These are phyloP conservation scores for Thraustotheca clavata DNA, from an alignment of 352 stramenopile species.

Conservation along the genomic window DNA sequence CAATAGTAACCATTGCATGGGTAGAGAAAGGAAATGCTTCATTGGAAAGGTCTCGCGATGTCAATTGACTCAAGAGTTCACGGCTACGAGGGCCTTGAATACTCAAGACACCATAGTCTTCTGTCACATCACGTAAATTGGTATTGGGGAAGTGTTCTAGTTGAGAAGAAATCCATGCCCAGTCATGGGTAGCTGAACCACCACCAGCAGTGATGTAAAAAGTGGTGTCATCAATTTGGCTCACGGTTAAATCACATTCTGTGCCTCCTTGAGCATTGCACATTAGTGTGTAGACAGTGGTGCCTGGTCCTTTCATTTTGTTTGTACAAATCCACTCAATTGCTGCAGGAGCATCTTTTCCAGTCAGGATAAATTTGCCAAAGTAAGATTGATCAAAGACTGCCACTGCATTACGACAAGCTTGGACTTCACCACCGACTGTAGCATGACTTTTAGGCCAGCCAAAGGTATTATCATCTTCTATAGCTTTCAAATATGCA, in stretches of 20 bases:
- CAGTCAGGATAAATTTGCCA: slow-evolving; percentile 27
- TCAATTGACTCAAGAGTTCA: slow-evolving; percentile 38
- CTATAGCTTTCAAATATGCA: slow-evolving; percentile 22
- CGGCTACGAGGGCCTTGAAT: slow-evolving; percentile 46
- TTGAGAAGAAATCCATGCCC: slow-evolving; percentile 23
- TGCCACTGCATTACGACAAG: slow-evolving; percentile 22
- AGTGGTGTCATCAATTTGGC: slow-evolving; percentile 20
- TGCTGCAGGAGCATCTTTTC: slow-evolving; percentile 19
- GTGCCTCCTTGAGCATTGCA: slow-evolving; percentile 26
- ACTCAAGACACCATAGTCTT: slow-evolving; percentile 42
- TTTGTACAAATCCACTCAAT: slow-evolving; percentile 26
- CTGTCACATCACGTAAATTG: slow-evolving; percentile 37
- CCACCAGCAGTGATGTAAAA: slow-evolving; percentile 29
- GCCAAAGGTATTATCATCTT: slow-evolving; percentile 27
- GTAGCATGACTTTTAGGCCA: slow-evolving; percentile 16
- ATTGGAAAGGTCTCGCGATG: slow-evolving; percentile 27
- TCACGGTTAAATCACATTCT: slow-evolving; percentile 29
- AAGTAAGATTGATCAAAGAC: slow-evolving; percentile 33
- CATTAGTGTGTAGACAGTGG: slow-evolving; percentile 28
- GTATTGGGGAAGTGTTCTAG: slow-evolving; percentile 16
- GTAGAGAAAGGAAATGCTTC: slow-evolving; percentile 35
- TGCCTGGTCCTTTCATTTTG: slow-evolving; percentile 26
- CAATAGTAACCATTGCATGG: slow-evolving; percentile 35
- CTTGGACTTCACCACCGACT: slow-evolving; percentile 24
- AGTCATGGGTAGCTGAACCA: slow-evolving; percentile 27